These are phyloP conservation scores for Aschersonia sp. DNA, from an alignment of 2,329 filamentous ascomycete species.

Conservation along the genomic window DNA sequence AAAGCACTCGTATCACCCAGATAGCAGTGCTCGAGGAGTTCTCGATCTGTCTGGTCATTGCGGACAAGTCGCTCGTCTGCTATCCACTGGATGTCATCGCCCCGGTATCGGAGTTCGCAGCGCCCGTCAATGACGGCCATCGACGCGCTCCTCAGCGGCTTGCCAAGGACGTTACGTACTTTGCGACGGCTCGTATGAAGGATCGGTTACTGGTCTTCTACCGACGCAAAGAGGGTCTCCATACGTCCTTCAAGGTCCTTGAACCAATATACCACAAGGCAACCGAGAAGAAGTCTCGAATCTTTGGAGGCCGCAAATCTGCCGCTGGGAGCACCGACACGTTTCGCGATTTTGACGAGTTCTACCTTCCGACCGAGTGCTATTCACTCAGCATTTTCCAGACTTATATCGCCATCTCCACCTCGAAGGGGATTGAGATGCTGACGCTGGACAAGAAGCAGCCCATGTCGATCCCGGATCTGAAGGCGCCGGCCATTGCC, in stretches of 20 bases:
- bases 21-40: conserved; percentile 94
- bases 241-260: conserved; percentile 91
- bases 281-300: conserved; percentile 62
- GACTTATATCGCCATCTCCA: conserved; percentile 81
- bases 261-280: conserved; percentile 93
- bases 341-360: conserved; percentile 97
- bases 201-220: conserved; percentile 90
- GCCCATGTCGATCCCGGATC: conserved; percentile 82
- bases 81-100: conserved; percentile 83
- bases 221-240: conserved; percentile 85
- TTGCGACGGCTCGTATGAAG: conserved; percentile 93
- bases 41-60: conserved; percentile 78
- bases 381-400: conserved; percentile 95
- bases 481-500: conserved; percentile 61
- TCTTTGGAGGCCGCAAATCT: conserved; percentile 42
- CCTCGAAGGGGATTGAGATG: conserved; percentile 85
- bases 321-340: conserved; percentile 71
- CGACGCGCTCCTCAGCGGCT: conserved; percentile 85
- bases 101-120: conserved; percentile 45
- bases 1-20: conserved; percentile 67
- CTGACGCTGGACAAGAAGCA: conserved; percentile 96
- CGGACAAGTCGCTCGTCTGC: conserved; percentile 81
- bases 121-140: conserved; percentile 53
- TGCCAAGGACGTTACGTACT: conserved; percentile 89
- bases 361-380: conserved; percentile 93